Evolutionary conservation across 768 basidiomycete genomes (phyloP).

Genomic region (Suillus spraguei): DNA sequence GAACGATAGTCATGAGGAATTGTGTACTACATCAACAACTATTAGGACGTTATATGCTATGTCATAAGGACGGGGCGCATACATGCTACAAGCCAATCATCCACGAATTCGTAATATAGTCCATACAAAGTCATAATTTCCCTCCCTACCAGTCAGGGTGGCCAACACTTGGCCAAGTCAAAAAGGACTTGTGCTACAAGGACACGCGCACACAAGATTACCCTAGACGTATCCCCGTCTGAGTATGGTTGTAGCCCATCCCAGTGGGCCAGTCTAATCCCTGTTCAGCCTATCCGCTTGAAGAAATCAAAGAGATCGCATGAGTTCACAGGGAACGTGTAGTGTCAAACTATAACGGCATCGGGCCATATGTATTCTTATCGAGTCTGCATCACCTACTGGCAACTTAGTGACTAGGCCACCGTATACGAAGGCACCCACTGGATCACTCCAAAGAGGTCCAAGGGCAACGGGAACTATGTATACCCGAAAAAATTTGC

Average conservation of each 20-base stretch:
- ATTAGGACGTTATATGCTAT: not conserved
- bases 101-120: not conserved
- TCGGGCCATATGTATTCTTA: not conserved
- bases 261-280: conserved; percentile 71
- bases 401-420: conserved; percentile 64
- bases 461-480: conserved; percentile 59
- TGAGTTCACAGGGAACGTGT: conserved; percentile 74
- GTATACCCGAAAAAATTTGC: conserved; percentile 63
- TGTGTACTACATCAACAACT: conserved; percentile 51
- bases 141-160: conserved; percentile 73
- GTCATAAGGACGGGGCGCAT: not conserved
- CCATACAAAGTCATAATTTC: conserved; percentile 75
- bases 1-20: conserved; percentile 82
- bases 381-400: conserved; percentile 39
- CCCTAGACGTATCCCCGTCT: conserved; percentile 78
- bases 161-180: conserved; percentile 54
- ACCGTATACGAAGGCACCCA: conserved; percentile 72
- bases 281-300: not conserved
- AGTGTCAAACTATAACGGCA: conserved; percentile 60
- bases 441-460: conserved; percentile 58
- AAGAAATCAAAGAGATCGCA: conserved; percentile 32
- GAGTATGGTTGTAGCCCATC: conserved; percentile 80
- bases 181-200: not conserved
- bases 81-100: conserved; percentile 43
- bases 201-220: conserved; percentile 53